Percentiles rank a stretch among this genome's conserved stretches.
Conservation (phyloP, 1,139 yeast species). For the Debaryomyces sp. region DNA sequence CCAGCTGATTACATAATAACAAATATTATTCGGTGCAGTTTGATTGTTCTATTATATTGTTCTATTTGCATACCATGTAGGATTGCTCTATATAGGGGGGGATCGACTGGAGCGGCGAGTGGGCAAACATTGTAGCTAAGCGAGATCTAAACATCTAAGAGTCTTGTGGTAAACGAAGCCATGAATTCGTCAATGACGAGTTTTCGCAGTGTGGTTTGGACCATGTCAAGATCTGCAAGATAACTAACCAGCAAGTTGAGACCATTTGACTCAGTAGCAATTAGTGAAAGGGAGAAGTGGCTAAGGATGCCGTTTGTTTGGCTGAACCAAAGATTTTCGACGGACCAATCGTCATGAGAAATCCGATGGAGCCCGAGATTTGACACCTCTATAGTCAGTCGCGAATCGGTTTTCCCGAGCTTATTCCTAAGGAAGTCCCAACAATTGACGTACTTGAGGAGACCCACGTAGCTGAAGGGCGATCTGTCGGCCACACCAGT, state of each 20-base stretch:
- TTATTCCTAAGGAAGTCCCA: slow-evolving; percentile 14
- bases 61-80: background rate
- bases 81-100: background rate
- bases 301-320: slow-evolving; percentile 26
- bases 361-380: slow-evolving; percentile 26
- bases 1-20: background rate
- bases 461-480: slow-evolving; percentile 22
- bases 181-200: slow-evolving; percentile 12
- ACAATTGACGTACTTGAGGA: slow-evolving; percentile 19
- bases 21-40: slow-evolving; percentile 1
- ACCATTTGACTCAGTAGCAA: slow-evolving; percentile 23
- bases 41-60: background rate
- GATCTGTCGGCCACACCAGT: slow-evolving; percentile 14
- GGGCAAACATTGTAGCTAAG: background rate
- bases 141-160: background rate
- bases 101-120: background rate
- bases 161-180: background rate
- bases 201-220: background rate
- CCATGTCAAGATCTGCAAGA: slow-evolving; percentile 16
- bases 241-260: slow-evolving; percentile 25
- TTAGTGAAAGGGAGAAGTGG: slow-evolving; percentile 23
- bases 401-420: slow-evolving; percentile 12
- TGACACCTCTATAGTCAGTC: slow-evolving; percentile 27
- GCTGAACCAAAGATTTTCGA: slow-evolving; percentile 26
- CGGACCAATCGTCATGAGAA: slow-evolving; percentile 17